phyloP scores from a whole-genome alignment of 2,329 filamentous ascomycete genomes.

The Phialocephala sp. region DNA sequence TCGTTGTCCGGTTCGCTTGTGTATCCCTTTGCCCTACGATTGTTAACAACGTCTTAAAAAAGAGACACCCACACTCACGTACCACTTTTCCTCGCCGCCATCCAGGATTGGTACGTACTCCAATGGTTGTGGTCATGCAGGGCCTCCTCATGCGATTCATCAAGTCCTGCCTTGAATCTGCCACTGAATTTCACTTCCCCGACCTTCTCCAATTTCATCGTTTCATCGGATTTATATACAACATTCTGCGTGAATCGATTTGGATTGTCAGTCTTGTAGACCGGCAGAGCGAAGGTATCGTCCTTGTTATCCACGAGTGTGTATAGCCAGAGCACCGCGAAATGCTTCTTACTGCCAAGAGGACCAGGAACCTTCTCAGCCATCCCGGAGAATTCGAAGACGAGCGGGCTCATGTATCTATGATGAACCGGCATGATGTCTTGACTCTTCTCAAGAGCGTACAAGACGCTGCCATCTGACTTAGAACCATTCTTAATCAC shows the following conservation, averaged over 20 bases:
- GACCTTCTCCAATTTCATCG: conserved; percentile 26
- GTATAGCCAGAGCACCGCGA: conserved; percentile 29
- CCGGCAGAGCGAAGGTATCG: conserved; percentile 22
- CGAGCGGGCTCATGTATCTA: conserved; percentile 27
- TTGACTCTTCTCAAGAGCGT: conserved; percentile 20
- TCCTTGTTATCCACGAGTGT: conserved; percentile 28
- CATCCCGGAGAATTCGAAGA: conserved; percentile 25
- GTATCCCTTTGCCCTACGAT: conserved; percentile 22
- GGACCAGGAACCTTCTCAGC: conserved; percentile 25
- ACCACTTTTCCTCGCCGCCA: conserved; percentile 27
- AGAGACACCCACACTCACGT: conserved; percentile 21
- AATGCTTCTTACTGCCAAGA: conserved; percentile 28
- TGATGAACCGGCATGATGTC: conserved; percentile 25
- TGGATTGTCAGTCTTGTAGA: conserved; percentile 29
- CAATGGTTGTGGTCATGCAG: conserved; percentile 24
- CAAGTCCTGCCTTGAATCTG: conserved; percentile 27
- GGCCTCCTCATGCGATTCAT: conserved; percentile 29
- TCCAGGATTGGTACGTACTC: conserved; percentile 28
- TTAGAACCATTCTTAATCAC: conserved; percentile 22
- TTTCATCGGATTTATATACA: conserved; percentile 23
- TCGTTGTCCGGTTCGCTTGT: conserved; percentile 26
- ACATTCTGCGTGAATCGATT: conserved; percentile 29
- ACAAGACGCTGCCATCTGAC: conserved; percentile 18
- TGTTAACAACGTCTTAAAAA: conserved; percentile 10
- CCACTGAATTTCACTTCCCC: conserved; percentile 26